phyloP scores from a whole-genome alignment of 164 flowering plant species.

The Vitis amurensis region DNA sequence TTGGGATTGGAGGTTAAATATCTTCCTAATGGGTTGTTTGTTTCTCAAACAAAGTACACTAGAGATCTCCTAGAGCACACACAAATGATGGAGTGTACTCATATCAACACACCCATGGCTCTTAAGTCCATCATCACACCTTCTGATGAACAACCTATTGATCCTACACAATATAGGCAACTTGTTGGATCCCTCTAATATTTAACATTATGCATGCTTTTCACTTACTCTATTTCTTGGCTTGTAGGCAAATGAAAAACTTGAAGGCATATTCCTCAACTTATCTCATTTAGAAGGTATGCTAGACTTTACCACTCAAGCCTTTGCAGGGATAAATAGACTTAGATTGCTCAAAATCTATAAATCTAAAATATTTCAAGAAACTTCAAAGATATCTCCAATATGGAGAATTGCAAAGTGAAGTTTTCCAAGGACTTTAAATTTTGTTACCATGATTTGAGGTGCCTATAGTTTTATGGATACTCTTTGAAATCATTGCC shows the following conservation, averaged over 20 bases:
- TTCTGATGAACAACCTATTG: too few species aligned
- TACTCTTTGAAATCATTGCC: too few species aligned
- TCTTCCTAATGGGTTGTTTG: too few species aligned
- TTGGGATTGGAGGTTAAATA: too few species aligned
- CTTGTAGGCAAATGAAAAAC: slow-evolving; percentile 5
- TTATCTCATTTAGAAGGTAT: neutral
- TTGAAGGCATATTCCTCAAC: slow-evolving; percentile 7
- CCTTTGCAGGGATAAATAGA: neutral
- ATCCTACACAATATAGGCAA: too few species aligned
- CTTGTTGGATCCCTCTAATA: too few species aligned
- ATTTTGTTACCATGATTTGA: neutral
- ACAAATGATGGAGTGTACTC: too few species aligned
- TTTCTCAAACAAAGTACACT: too few species aligned
- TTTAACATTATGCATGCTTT: too few species aligned
- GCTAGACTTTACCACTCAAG: neutral
- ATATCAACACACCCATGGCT: too few species aligned
- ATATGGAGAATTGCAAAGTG: neutral
- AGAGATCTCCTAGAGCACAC: too few species aligned
- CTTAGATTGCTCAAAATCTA: slow-evolving; percentile 6
- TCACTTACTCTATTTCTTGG: neutral
- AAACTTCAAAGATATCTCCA: neutral
- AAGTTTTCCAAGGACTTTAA: neutral
- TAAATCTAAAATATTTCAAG: neutral
- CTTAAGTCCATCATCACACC: too few species aligned
- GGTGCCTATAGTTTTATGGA: slow-evolving; percentile 3